phyloP scores from a whole-genome alignment of 164 flowering plant species.

The Annona squamosa region DNA sequence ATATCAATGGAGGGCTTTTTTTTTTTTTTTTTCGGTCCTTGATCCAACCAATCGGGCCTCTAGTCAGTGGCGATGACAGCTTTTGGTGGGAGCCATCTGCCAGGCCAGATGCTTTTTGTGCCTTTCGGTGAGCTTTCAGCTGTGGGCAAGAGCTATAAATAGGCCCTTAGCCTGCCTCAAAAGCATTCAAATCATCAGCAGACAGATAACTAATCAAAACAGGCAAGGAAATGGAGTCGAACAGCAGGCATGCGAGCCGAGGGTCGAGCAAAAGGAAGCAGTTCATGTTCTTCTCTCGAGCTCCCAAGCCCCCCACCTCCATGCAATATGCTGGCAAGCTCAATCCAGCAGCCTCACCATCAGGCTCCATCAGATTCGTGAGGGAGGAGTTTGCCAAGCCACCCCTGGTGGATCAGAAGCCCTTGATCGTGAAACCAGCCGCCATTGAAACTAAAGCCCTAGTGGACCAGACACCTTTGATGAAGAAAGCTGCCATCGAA shows the following conservation, averaged over 20 bases:
- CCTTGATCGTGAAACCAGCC: conserved; percentile 14
- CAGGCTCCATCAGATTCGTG: conserved; percentile 24
- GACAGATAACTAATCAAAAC: background rate
- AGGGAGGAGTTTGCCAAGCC: conserved; percentile 21
- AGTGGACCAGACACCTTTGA: conserved; percentile 20
- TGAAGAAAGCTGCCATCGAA: conserved; percentile 14
- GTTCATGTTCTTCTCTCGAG: conserved; percentile 27
- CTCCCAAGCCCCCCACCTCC: conserved; percentile 20
- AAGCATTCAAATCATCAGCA: background rate
- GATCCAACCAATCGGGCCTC: too few relatives aligned
- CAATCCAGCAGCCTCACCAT: conserved; percentile 26
- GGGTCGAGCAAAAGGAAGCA: conserved; percentile 43
- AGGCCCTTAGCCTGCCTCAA: conserved; percentile 2
- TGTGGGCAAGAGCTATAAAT: conserved; percentile 14
- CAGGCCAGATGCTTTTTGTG: conserved; percentile 3
- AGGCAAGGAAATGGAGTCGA: conserved; percentile 29
- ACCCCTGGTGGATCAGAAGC: conserved; percentile 21
- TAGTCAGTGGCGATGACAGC: too few relatives aligned
- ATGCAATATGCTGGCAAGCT: conserved; percentile 18
- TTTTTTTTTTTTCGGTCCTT: too few relatives aligned
- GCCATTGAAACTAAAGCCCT: conserved; percentile 8
- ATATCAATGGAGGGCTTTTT: too few relatives aligned
- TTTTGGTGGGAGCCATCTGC: background rate
- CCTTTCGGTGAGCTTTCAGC: conserved; percentile 1
- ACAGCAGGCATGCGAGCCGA: conserved; percentile 37